Percentiles rank a stretch among this genome's conserved stretches.
Conservation (phyloP, 2,329 filamentous ascomycete genomes). For the Aureobasidium musti region DNA sequence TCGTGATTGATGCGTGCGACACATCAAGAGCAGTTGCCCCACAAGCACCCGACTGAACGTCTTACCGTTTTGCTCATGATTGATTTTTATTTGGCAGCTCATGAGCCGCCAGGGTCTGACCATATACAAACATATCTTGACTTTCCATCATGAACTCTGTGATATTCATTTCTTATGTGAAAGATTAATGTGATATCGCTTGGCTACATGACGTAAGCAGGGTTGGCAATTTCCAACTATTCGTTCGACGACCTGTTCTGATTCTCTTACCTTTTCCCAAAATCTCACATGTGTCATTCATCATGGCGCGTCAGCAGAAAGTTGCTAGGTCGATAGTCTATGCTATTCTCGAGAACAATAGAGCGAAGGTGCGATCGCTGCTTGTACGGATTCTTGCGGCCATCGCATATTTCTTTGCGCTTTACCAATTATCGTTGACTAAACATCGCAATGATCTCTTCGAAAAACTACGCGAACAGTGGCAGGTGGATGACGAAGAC, state of each 20-base stretch:
- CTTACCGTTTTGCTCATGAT: background rate
- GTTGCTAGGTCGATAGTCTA: constrained; percentile 30
- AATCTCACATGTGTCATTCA: constrained; percentile 11
- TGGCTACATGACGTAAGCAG: background rate
- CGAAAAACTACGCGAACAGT: constrained; percentile 54
- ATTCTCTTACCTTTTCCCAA: background rate
- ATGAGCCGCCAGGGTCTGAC: background rate
- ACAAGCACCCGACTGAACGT: background rate
- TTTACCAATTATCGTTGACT: constrained; percentile 26
- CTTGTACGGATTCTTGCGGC: constrained; percentile 18
- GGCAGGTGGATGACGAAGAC: constrained; percentile 57
- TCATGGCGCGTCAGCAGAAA: constrained; percentile 30
- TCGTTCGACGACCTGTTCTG: background rate
- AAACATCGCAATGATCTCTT: constrained; percentile 50
- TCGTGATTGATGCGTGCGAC: background rate
- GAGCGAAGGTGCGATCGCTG: constrained; percentile 18
- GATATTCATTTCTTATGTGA: background rate
- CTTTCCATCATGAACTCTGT: background rate
- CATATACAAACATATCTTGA: background rate
- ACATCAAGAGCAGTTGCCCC: background rate
- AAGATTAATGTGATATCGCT: background rate
- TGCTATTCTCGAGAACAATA: constrained; percentile 24
- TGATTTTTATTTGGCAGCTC: background rate
- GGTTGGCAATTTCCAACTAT: background rate
- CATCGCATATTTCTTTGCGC: constrained; percentile 29